A percentile compares a stretch with the other conserved stretches of the same genome.
phyloP scores from a whole-genome alignment of 78 protist genomes.

The Isochrysis galbana region DNA sequence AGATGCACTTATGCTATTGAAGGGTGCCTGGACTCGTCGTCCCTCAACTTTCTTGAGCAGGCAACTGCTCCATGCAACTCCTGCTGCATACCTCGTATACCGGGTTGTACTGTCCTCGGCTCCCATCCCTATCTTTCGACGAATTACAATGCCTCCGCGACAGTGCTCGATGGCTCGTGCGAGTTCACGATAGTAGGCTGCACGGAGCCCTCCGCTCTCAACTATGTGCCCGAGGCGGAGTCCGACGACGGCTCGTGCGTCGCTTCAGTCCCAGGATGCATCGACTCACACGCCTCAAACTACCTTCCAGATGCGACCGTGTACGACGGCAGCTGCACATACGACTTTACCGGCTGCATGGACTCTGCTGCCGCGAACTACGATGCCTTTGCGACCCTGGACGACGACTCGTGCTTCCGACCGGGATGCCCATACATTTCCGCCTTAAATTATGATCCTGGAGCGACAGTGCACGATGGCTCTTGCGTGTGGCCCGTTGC shows the following conservation, averaged over 20 bases:
- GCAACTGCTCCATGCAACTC: background rate
- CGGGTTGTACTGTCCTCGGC: background rate
- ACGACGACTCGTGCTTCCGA: background rate
- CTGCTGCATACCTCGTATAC: background rate
- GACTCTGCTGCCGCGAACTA: background rate
- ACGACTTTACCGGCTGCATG: background rate
- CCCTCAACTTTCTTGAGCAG: background rate
- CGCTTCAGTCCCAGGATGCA: background rate
- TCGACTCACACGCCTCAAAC: background rate
- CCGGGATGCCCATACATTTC: background rate
- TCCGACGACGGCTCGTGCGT: background rate
- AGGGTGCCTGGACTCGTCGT: slow-evolving; percentile 6
- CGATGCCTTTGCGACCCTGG: background rate
- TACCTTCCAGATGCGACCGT: background rate
- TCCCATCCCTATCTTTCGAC: background rate
- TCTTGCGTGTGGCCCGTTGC: background rate
- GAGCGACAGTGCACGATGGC: background rate
- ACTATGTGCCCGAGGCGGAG: background rate
- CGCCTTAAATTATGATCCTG: background rate
- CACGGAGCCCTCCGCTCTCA: slow-evolving; percentile 15
- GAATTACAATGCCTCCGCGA: too few species aligned
- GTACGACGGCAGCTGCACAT: slow-evolving; percentile 2
- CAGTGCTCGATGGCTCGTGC: background rate
- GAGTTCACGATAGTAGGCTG: background rate
- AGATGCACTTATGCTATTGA: background rate